Conservation (phyloP, 192 early-diverging fungal species). For the Podochytrium sp. region DNA sequence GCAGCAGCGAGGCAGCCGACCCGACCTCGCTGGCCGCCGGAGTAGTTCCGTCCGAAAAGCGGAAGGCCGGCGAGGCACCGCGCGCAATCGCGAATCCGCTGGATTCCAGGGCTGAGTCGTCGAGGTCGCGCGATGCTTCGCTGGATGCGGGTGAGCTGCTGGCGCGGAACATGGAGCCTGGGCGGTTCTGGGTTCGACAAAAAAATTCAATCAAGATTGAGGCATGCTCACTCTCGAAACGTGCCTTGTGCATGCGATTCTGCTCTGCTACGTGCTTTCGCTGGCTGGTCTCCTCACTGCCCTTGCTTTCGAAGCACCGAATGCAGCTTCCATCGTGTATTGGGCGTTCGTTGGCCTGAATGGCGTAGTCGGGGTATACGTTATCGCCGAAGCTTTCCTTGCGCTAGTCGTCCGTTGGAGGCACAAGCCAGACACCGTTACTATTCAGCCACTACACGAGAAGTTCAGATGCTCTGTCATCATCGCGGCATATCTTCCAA, state of each 20-base stretch:
- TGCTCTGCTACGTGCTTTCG: constrained; percentile 2
- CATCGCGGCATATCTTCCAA: constrained; percentile 19
- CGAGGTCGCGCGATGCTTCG: no score
- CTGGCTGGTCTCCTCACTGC: neutral
- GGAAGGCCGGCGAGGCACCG: no score
- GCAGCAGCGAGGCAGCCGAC: no score
- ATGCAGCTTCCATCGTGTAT: neutral
- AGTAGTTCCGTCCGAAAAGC: no score
- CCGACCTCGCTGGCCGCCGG: no score
- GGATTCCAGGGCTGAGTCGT: no score
- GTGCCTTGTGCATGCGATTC: neutral
- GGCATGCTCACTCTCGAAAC: neutral
- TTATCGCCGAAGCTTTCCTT: neutral
- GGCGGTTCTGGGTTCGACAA: no score
- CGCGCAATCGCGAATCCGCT: no score
- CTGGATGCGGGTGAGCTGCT: no score
- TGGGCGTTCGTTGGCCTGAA: neutral
- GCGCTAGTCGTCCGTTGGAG: neutral
- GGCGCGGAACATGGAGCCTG: no score
- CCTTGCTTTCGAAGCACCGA: neutral
- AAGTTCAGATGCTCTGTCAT: neutral
- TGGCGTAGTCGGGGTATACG: neutral
- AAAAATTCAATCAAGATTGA: neutral
- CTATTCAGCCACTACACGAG: neutral
- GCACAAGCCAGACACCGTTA: neutral